These are phyloP conservation scores for Aureobasidium sp. DNA, from an alignment of 2,329 filamentous ascomycete species.

Conservation along the genomic window DNA sequence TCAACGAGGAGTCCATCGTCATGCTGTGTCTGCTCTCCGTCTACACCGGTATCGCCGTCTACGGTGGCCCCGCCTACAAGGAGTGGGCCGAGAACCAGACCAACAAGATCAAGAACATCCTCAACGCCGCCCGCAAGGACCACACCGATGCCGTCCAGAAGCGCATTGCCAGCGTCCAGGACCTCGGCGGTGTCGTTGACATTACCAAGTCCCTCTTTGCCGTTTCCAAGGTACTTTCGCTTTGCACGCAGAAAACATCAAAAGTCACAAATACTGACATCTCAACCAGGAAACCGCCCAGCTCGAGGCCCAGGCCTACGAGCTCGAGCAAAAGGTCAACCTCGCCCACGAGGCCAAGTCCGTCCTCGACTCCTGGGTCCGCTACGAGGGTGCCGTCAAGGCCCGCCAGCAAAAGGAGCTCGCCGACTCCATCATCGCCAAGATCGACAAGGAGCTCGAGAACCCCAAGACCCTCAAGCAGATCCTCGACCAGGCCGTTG, in stretches of 20 bases:
- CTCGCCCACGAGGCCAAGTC: conserved; percentile 87
- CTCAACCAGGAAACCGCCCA: conserved; percentile 75
- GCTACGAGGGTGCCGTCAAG: conserved; percentile 98
- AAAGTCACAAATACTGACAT: conserved; percentile 8
- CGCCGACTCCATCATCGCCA: conserved; percentile 84
- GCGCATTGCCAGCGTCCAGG: conserved; percentile 88
- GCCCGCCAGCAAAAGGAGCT: conserved; percentile 96
- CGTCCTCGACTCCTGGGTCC: conserved; percentile 96
- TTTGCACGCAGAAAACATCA: background rate
- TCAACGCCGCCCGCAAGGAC: conserved; percentile 88
- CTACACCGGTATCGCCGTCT: conserved; percentile 88
- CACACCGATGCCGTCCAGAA: conserved; percentile 93
- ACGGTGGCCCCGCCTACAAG: conserved; percentile 82
- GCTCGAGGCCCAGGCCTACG: conserved; percentile 91
- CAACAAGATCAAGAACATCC: conserved; percentile 87
- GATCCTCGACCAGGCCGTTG: conserved; percentile 93
- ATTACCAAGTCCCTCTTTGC: conserved; percentile 95
- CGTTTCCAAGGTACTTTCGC: conserved; percentile 78
- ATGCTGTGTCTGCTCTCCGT: conserved; percentile 87
- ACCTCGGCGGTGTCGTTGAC: conserved; percentile 89
- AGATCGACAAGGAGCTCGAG: conserved; percentile 98
- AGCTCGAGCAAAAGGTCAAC: conserved; percentile 93
- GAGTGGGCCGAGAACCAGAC: conserved; percentile 86
- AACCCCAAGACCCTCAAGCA: conserved; percentile 96
- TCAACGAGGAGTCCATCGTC: conserved; percentile 98